Evolutionary conservation across 2,329 filamentous ascomycete genomes (phyloP).

Genomic region (Trichoderma koningii): DNA sequence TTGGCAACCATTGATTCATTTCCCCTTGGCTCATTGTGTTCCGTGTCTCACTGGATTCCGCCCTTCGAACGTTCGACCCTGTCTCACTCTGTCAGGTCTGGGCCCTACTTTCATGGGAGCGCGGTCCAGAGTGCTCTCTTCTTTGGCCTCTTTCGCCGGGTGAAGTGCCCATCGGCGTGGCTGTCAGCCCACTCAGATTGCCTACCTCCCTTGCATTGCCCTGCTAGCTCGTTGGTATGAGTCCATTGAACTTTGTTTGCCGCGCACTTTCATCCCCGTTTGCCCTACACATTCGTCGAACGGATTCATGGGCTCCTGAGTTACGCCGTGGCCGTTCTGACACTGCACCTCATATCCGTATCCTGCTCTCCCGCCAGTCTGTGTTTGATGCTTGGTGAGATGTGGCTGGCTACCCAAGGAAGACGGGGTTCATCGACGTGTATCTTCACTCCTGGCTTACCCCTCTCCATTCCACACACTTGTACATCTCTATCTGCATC

Average conservation of each 20-base stretch:
- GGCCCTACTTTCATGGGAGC: background rate
- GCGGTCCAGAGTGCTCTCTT: conserved; percentile 17
- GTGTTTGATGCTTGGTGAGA: background rate
- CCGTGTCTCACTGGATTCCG: conserved; percentile 1
- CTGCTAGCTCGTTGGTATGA: conserved; percentile 19
- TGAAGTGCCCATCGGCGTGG: conserved; percentile 22
- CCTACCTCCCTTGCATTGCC: conserved; percentile 18
- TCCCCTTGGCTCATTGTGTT: background rate
- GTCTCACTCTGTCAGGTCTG: conserved; percentile 4
- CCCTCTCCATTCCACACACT: conserved; percentile 17
- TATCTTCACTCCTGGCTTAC: conserved; percentile 15
- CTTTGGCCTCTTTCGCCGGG: background rate
- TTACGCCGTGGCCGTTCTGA: background rate
- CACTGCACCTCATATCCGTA: conserved; percentile 3
- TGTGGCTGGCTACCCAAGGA: background rate
- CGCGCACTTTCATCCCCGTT: background rate
- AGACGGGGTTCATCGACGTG: background rate
- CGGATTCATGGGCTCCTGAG: background rate
- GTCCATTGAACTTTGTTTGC: conserved; percentile 5
- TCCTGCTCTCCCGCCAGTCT: conserved; percentile 19
- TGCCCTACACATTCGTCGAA: background rate
- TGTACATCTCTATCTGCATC: background rate
- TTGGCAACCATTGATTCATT: background rate
- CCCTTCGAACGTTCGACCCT: background rate
- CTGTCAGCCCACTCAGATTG: conserved; percentile 24